phyloP scores from a whole-genome alignment of 805 yeast genomes.

The Cyberlindnera misumaiensis region DNA sequence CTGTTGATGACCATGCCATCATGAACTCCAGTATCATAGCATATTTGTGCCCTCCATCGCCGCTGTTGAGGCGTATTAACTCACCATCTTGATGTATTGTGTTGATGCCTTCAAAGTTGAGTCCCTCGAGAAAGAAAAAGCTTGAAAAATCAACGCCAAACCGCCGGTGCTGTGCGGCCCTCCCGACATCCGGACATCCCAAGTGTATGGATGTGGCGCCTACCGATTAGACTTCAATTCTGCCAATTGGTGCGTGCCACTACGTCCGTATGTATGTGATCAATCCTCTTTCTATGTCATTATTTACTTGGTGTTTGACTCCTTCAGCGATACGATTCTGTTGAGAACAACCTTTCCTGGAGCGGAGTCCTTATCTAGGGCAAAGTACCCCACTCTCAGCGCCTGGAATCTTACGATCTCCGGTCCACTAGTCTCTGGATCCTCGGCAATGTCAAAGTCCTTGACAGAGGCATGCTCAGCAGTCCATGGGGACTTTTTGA shows the following conservation, averaged over 20 bases:
- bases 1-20: no score
- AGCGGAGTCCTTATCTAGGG: constrained; percentile 73
- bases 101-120: constrained; percentile 4
- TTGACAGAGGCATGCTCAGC: constrained; percentile 45
- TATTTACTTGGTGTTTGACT: constrained; percentile 28
- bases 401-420: constrained; percentile 98
- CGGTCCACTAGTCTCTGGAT: constrained; percentile 43
- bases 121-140: constrained; percentile 15
- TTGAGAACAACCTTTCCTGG: constrained; percentile 64
- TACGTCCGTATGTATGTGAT: background rate
- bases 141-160: constrained; percentile 17
- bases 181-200: constrained; percentile 1
- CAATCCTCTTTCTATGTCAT: background rate
- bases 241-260: background rate
- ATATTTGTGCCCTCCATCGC: background rate
- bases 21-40: no score
- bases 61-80: constrained; percentile 3
- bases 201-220: background rate
- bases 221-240: background rate
- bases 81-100: constrained; percentile 19
- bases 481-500: constrained; percentile 69
- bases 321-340: constrained; percentile 90
- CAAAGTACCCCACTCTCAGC: constrained; percentile 91
- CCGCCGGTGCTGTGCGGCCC: constrained; percentile 2
- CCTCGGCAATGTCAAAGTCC: constrained; percentile 68